Base-by-base conservation (phyloP, 2,329 filamentous ascomycete genomes). In the Fusarium longipes region DNA sequence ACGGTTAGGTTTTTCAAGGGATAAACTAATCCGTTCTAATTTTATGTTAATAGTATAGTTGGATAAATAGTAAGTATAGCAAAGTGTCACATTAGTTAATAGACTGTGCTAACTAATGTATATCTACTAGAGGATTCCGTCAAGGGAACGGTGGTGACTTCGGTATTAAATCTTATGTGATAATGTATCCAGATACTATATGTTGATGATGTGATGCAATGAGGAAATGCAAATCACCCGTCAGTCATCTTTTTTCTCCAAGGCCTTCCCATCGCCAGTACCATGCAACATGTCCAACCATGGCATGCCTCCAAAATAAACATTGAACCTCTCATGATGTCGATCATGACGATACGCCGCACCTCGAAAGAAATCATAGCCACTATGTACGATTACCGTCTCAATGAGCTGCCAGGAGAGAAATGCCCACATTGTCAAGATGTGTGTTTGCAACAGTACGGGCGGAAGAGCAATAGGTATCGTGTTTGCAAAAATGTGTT, bases 291-390 rank as follows among this genome's bases (percentile, higher is more conserved):
- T 86, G 71, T 88, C 85, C 70, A 87, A 71, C 49, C 83, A 67
- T 3, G 83, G 84, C 63, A 86, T 76, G 0, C 79, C 81, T 2
- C 85, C 85, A 74, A 82, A 87, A 64, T 87, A 82, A 15, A 86
- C 75, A 56, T 82, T 80, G 67, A 87, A 87, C 65, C 81, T 81
- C 77, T 87, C 84, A 74, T 88, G 86, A 67, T 88, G 86, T 29
- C 82, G 73, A 74, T 88, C 86, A 74, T 88, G 86, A 72, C 81
- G 81, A 65, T 76, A 77, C 1, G 84, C 84, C 53, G 71, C 79
- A 57, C 78, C 79, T 61, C 57, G 70, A 17, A 86, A 80, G 65
- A 87, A 87, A 50, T 87, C 84, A 70, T 85, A 87, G 8, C 86
- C 86, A 60, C 83, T 86, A 72, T 88, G 85, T 53, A 87, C 85